Evolutionary conservation across 2,329 filamentous ascomycete genomes (phyloP).

Genomic region (Sarocladium strictum): DNA sequence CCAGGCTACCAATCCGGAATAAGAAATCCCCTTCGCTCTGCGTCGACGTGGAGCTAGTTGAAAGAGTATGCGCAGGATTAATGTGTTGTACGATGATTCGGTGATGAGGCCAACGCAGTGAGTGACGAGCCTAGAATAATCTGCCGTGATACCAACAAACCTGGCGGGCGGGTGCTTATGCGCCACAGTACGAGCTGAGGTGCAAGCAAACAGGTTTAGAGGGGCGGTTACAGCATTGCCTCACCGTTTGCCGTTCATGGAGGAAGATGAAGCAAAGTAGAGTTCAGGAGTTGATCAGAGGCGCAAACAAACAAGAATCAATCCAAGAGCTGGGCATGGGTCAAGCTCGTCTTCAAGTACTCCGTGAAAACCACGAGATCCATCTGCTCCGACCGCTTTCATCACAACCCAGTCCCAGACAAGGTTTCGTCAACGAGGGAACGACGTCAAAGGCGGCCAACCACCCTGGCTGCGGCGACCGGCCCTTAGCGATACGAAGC

Average conservation of each 20-base stretch:
- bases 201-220: background rate
- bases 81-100: background rate
- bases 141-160: background rate
- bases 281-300: background rate
- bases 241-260: background rate
- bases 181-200: background rate
- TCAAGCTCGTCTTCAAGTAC: slow-evolving; percentile 5
- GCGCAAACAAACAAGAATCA: background rate
- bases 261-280: background rate
- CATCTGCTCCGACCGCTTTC: background rate
- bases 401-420: background rate
- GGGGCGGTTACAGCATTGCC: background rate
- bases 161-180: background rate
- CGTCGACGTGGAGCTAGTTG: background rate
- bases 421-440: slow-evolving; percentile 3
- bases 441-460: slow-evolving; percentile 2
- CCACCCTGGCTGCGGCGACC: background rate
- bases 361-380: background rate
- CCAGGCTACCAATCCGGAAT: no score
- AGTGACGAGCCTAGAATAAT: background rate
- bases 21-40: no score
- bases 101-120: background rate
- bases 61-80: background rate
- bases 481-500: slow-evolving; percentile 6
- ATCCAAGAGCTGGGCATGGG: background rate